phyloP scores from a whole-genome alignment of 1,284 basidiomycete genomes.

The Chondrostereum purpureum region DNA sequence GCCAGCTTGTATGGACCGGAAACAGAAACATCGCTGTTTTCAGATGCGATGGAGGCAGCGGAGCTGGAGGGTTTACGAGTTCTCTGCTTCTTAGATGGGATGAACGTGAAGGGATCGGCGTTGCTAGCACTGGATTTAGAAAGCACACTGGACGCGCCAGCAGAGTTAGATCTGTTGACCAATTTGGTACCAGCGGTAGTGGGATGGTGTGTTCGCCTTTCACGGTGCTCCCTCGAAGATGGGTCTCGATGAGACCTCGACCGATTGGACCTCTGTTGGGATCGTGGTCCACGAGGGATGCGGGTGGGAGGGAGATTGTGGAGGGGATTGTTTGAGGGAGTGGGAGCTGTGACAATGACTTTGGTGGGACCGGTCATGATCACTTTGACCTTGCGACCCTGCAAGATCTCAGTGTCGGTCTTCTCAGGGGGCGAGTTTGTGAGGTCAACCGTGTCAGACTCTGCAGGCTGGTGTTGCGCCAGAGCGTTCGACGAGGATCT shows the following conservation, averaged over 20 bases:
- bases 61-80: constrained; percentile 19
- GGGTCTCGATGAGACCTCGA: constrained; percentile 4
- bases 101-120: constrained; percentile 21
- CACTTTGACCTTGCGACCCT: constrained; percentile 25
- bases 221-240: too few species aligned
- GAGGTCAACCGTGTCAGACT: background rate
- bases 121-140: too few species aligned
- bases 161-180: constrained; percentile 25
- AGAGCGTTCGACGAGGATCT: background rate
- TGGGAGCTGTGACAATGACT: constrained; percentile 44
- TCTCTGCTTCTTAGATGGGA: constrained; percentile 18
- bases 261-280: constrained; percentile 22
- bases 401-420: background rate
- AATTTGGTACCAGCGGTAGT: constrained; percentile 19
- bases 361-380: constrained; percentile 39
- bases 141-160: constrained; percentile 4
- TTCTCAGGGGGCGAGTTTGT: constrained; percentile 4
- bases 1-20: background rate
- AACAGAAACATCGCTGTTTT: constrained; percentile 17
- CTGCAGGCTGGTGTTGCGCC: background rate
- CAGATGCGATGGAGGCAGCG: constrained; percentile 16
- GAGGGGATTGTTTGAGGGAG: constrained; percentile 28
- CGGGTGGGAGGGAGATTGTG: constrained; percentile 16
- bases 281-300: constrained; percentile 37
- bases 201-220: too few species aligned